Evolutionary conservation across 2,329 filamentous ascomycete species (phyloP), one percentile per base, ranked within the genome.

Genomic region (Fusarium sororula): DNA sequence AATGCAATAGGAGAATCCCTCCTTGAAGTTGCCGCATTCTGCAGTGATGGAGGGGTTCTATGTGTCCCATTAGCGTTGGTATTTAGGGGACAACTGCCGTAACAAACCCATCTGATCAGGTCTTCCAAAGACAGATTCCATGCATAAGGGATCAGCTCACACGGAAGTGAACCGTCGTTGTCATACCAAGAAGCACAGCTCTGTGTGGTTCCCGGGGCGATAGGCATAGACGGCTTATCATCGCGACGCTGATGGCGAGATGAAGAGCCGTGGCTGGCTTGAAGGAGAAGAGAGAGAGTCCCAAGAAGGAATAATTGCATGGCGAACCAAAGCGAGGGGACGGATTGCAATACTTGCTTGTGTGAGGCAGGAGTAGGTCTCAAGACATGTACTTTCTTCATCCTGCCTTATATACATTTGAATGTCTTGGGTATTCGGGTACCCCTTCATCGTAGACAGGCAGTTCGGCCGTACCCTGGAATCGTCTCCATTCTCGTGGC

Each of bases 11-110:
- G 44, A 48, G 26, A 22, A 30, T 3, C 26, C 26, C 4, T 28
- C 26, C 15, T 48, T 48, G 26, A 30, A 48, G 26, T 30, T 48
- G 2, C 20, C 45, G 9, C 45, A 28, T 15, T 22, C 45, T 30
- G 26, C 13, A 30, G 45, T 48, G 26, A 22, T 30, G 13, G 20
- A 48, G 22, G 45, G 26, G 13, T 30, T 48, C 20, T 22, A 22
- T 15, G 1, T 14, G 13, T 35, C 14, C 14, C n/a, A 53, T 26
- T 11, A 53, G 50, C n/a, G 18, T 11, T 37, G 32, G 8, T 6
- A 18, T 14, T 2, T 15, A 37, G 11, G 1, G 17, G 7, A 37
- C 1, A 17, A n/a, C 6, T 2, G 5, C 2, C 32, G 3, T 7
- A 37, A 53, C 32, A 24, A 26, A 15, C 17, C n/a, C 13, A 37